Conservation (phyloP, 352 stramenopile genomes). For the Stramenopiles sp. region DNA sequence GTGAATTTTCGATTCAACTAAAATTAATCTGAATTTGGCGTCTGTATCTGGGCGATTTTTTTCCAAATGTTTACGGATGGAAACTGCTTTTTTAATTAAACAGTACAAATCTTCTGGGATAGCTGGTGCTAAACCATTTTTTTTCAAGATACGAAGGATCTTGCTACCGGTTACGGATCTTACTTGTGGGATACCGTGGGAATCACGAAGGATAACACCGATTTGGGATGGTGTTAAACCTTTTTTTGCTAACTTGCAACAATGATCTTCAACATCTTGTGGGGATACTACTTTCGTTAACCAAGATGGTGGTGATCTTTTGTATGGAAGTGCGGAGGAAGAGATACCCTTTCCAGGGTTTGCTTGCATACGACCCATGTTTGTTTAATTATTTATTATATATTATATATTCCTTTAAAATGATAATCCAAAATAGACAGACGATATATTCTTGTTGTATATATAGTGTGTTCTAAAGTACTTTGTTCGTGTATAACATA, state of each 20-base stretch:
- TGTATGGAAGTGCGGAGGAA: slow-evolving; percentile 95
- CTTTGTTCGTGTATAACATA: too few relatives aligned
- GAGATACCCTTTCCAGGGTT: slow-evolving; percentile 98
- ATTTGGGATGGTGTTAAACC: slow-evolving; percentile 86
- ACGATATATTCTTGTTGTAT: too few relatives aligned
- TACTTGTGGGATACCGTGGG: slow-evolving; percentile 95
- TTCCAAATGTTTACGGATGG: slow-evolving; percentile 97
- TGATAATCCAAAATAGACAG: background rate
- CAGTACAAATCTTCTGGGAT: slow-evolving; percentile 99
- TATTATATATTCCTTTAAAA: slow-evolving; percentile 16
- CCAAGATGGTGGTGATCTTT: slow-evolving; percentile 93
- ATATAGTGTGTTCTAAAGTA: too few relatives aligned
- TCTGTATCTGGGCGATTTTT: slow-evolving; percentile 99
- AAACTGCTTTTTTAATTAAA: slow-evolving; percentile 99
- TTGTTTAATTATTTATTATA: slow-evolving; percentile 21
- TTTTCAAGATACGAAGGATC: slow-evolving; percentile 98
- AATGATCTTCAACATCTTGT: slow-evolving; percentile 93
- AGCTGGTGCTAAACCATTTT: slow-evolving; percentile 91
- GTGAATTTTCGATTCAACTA: slow-evolving; percentile 99
- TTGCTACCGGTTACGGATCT: slow-evolving; percentile 94
- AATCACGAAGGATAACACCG: slow-evolving; percentile 98
- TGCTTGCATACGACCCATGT: slow-evolving; percentile 97
- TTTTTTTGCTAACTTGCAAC: slow-evolving; percentile 99
- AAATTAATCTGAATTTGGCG: slow-evolving; percentile 99
- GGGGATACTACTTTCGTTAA: too few relatives aligned